These are phyloP conservation scores for Trichophyton simii DNA, from an alignment of 2,329 filamentous ascomycete genomes.

Conservation along the genomic window DNA sequence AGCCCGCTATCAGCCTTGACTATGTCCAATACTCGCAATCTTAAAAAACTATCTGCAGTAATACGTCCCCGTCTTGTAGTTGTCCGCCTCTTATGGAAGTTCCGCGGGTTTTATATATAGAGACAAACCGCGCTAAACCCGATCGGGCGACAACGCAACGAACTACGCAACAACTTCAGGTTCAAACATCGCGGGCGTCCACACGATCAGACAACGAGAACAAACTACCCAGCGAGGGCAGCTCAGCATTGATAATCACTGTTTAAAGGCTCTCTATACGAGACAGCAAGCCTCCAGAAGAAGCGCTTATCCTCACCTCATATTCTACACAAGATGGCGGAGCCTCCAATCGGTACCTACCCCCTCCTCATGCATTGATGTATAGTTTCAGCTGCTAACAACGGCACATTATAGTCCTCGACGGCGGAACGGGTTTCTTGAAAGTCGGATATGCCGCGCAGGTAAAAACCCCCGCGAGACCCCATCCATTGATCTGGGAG, in stretches of 20 bases:
- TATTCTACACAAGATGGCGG: conserved; percentile 27
- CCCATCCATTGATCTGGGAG: background rate
- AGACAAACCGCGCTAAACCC: background rate
- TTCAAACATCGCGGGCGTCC: background rate
- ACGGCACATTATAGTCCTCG: conserved; percentile 58
- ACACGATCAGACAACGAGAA: background rate
- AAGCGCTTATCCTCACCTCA: background rate
- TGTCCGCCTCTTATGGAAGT: too few relatives aligned
- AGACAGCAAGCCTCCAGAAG: background rate
- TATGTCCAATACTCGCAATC: background rate
- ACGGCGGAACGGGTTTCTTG: conserved; percentile 98
- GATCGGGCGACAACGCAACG: background rate
- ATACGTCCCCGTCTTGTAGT: too few relatives aligned
- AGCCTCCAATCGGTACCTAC: conserved; percentile 37
- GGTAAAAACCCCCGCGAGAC: conserved; percentile 30
- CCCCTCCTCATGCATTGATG: conserved; percentile 12
- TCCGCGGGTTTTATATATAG: background rate
- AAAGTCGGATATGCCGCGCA: conserved; percentile 97
- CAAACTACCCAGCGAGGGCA: background rate
- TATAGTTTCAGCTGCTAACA: conserved; percentile 20
- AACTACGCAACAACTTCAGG: background rate
- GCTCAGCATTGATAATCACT: background rate
- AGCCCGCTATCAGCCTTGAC: background rate
- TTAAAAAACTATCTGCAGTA: background rate
- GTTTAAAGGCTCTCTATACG: background rate